Evolutionary conservation across 1,284 basidiomycete genomes (phyloP).

Genomic region (Earliella scabrosa): DNA sequence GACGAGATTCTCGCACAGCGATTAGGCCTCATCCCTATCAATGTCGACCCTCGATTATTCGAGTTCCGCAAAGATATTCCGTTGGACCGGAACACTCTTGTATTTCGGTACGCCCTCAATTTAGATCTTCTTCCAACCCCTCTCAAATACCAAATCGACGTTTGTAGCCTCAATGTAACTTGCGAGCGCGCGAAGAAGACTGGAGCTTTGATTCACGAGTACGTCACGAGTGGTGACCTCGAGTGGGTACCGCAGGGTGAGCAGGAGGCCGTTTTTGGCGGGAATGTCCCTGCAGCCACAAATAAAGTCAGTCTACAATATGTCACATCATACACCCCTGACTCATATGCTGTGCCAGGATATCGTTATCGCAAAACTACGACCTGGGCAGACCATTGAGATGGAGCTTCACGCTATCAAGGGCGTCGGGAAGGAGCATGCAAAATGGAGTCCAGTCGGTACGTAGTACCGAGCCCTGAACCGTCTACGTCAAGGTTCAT

Average conservation of each 20-base stretch:
- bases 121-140: not conserved
- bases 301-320: conserved; percentile 57
- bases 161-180: conserved; percentile 59
- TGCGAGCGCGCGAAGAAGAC: conserved; percentile 69
- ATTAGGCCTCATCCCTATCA: conserved; percentile 88
- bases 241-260: conserved; percentile 89
- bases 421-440: conserved; percentile 95
- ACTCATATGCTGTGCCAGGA: conserved; percentile 44
- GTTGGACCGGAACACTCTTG: conserved; percentile 92
- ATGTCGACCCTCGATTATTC: conserved; percentile 79
- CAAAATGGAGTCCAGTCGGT: conserved; percentile 98
- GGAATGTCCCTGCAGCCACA: conserved; percentile 67
- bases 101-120: conserved; percentile 56
- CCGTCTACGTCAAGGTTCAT: no score
- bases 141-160: not conserved
- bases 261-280: conserved; percentile 63
- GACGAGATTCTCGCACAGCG: conserved; percentile 95
- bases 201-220: conserved; percentile 28
- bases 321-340: no score
- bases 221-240: conserved; percentile 80
- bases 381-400: conserved; percentile 86
- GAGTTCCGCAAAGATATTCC: conserved; percentile 48
- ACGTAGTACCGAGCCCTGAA: no score
- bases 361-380: conserved; percentile 93
- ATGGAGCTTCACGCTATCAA: conserved; percentile 94